A percentile compares a stretch with the other conserved stretches of the same genome.
phyloP scores from a whole-genome alignment of 2,329 filamentous ascomycete species.

The Alternaria sp. region DNA sequence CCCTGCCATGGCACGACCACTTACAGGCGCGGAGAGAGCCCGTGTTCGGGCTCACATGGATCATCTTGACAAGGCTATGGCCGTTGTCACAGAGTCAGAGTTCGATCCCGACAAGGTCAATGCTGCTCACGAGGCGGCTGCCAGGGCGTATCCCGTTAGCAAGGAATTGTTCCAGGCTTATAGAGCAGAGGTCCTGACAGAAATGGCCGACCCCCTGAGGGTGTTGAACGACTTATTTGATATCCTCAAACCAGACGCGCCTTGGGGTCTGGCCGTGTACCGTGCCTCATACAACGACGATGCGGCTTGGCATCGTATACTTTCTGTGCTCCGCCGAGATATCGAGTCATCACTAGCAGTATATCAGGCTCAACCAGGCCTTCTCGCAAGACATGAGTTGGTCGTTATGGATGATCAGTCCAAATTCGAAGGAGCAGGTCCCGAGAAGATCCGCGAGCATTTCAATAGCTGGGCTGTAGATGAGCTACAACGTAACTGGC shows the following conservation, averaged over 20 bases:
- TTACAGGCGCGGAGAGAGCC: constrained; percentile 4
- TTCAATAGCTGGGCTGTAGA: constrained; percentile 2
- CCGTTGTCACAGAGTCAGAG: background rate
- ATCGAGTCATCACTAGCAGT: background rate
- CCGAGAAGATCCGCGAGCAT: constrained; percentile 5
- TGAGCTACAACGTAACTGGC: constrained; percentile 7
- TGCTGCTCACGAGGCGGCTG: constrained; percentile 3
- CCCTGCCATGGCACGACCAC: background rate
- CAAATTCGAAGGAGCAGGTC: constrained; percentile 3
- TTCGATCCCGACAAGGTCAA: constrained; percentile 1
- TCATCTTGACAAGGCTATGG: background rate
- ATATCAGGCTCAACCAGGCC: background rate
- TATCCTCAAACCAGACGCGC: constrained; percentile 1
- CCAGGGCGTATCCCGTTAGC: constrained; percentile 4
- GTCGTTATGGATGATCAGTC: constrained; percentile 1
- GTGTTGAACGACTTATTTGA: background rate
- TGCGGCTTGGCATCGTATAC: constrained; percentile 7
- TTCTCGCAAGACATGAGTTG: constrained; percentile 1
- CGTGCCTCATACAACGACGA: constrained; percentile 7
- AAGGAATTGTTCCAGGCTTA: background rate
- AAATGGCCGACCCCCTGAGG: background rate
- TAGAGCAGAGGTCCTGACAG: background rate
- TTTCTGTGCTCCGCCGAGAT: background rate
- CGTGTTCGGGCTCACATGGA: constrained; percentile 1
- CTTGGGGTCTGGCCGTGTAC: constrained; percentile 8